phyloP scores from a whole-genome alignment of 768 basidiomycete species.

The Tricholoma bakamatsutake region DNA sequence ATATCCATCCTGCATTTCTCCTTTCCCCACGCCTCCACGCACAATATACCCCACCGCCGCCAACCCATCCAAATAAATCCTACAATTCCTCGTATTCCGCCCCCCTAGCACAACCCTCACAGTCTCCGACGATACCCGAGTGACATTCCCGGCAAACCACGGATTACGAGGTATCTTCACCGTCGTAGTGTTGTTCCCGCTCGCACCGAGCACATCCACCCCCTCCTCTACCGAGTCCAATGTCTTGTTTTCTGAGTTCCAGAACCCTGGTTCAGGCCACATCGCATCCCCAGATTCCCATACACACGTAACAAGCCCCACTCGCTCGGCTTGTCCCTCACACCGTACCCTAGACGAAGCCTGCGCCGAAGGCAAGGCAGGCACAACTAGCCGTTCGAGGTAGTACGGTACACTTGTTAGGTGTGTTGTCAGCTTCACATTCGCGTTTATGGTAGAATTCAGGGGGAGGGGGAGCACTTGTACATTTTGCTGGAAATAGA shows the following conservation, averaged over 20 bases:
- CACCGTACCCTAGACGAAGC: neutral
- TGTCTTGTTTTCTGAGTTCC: neutral
- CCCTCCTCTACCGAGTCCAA: too few relatives aligned
- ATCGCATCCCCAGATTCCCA: slow-evolving; percentile 16
- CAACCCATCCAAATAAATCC: slow-evolving; percentile 44
- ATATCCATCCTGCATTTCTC: slow-evolving; percentile 9
- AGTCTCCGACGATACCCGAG: slow-evolving; percentile 1
- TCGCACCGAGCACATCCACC: too few relatives aligned
- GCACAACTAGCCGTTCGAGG: neutral
- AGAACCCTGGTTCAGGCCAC: slow-evolving; percentile 16
- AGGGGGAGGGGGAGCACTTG: slow-evolving; percentile 17
- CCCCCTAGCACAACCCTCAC: slow-evolving; percentile 44
- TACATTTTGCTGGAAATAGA: slow-evolving; percentile 65
- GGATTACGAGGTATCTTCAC: slow-evolving; percentile 7
- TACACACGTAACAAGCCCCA: neutral
- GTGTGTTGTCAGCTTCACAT: neutral
- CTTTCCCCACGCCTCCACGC: slow-evolving; percentile 10
- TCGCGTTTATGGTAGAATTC: slow-evolving; percentile 6
- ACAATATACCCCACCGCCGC: slow-evolving; percentile 4
- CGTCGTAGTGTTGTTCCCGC: neutral
- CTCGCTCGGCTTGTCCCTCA: neutral
- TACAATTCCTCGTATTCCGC: slow-evolving; percentile 51
- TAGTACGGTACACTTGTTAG: neutral
- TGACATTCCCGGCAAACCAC: slow-evolving; percentile 15
- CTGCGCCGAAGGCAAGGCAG: slow-evolving; percentile 3